These are phyloP conservation scores for Phialophora verrucosa DNA, from an alignment of 2,329 filamentous ascomycete species.

Conservation along the genomic window DNA sequence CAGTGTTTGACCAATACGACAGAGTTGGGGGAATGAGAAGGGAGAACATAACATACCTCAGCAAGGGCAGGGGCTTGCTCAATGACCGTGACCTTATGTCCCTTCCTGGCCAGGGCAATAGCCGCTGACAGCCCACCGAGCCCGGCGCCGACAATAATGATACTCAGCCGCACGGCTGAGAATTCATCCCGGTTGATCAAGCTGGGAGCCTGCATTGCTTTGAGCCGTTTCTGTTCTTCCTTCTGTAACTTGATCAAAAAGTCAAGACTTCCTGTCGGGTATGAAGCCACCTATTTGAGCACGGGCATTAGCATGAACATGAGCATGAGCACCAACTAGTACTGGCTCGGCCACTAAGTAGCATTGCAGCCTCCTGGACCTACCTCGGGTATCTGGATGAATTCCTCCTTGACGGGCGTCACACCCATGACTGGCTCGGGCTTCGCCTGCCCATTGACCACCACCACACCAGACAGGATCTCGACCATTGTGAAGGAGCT, in stretches of 20 bases:
- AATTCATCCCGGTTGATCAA: slow-evolving; percentile 14
- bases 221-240: slow-evolving; percentile 26
- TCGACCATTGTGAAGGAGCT: slow-evolving; percentile 7
- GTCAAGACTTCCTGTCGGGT: slow-evolving; percentile 34
- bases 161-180: slow-evolving; percentile 44
- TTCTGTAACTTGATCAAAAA: slow-evolving; percentile 31
- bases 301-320: background rate
- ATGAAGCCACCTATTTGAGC: slow-evolving; percentile 27
- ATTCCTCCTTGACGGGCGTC: slow-evolving; percentile 43
- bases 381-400: slow-evolving; percentile 34
- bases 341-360: background rate
- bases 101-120: slow-evolving; percentile 40
- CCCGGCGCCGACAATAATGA: slow-evolving; percentile 44
- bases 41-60: slow-evolving; percentile 21
- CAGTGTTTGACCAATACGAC: too few relatives aligned
- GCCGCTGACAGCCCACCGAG: slow-evolving; percentile 43
- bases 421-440: slow-evolving; percentile 47
- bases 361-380: background rate
- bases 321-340: background rate
- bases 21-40: too few relatives aligned
- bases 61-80: slow-evolving; percentile 38
- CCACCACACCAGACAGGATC: slow-evolving; percentile 8
- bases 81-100: slow-evolving; percentile 42
- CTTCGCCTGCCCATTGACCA: slow-evolving; percentile 39
- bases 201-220: slow-evolving; percentile 22